Conservation (phyloP, 2,329 filamentous ascomycete species). For the Penicillium sp. region DNA sequence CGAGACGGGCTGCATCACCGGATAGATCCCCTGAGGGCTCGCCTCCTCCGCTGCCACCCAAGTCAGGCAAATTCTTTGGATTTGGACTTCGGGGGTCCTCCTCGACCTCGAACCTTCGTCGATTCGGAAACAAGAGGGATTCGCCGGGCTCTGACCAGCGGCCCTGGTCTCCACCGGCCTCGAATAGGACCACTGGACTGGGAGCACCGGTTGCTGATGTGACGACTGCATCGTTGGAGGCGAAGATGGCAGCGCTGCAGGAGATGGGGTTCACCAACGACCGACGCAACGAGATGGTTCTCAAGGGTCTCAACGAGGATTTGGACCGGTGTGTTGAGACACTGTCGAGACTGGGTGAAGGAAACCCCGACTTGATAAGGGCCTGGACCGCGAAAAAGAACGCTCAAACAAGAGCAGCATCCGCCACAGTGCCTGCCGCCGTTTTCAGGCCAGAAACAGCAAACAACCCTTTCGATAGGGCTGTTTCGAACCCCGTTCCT, state of each 20-base stretch:
- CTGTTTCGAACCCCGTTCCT: constrained; percentile 38
- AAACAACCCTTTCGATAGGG: constrained; percentile 68
- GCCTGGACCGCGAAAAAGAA: constrained; percentile 55
- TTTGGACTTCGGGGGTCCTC: constrained; percentile 69
- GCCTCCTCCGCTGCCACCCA: constrained; percentile 60
- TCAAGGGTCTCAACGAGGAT: constrained; percentile 82
- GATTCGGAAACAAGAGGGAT: constrained; percentile 58
- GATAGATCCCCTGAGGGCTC: constrained; percentile 49
- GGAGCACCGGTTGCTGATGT: constrained; percentile 64
- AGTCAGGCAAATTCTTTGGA: constrained; percentile 61
- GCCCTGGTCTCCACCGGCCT: constrained; percentile 28
- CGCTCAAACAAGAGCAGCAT: constrained; percentile 17
- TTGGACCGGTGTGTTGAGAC: constrained; percentile 84
- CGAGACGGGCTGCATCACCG: constrained; percentile 2
- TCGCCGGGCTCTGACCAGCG: constrained; percentile 28
- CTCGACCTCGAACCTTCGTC: constrained; percentile 65
- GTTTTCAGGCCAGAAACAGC: constrained; percentile 49
- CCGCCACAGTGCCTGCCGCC: constrained; percentile 19
- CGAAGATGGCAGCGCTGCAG: constrained; percentile 73
- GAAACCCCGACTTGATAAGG: constrained; percentile 50
- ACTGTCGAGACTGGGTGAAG: constrained; percentile 78
- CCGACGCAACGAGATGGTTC: constrained; percentile 74
- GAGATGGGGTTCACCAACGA: constrained; percentile 93
- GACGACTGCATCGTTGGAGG: constrained; percentile 56
- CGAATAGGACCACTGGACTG: constrained; percentile 52